Evolutionary conservation across 2,329 filamentous ascomycete species (phyloP).

Genomic region (Aspergillus fructus): DNA sequence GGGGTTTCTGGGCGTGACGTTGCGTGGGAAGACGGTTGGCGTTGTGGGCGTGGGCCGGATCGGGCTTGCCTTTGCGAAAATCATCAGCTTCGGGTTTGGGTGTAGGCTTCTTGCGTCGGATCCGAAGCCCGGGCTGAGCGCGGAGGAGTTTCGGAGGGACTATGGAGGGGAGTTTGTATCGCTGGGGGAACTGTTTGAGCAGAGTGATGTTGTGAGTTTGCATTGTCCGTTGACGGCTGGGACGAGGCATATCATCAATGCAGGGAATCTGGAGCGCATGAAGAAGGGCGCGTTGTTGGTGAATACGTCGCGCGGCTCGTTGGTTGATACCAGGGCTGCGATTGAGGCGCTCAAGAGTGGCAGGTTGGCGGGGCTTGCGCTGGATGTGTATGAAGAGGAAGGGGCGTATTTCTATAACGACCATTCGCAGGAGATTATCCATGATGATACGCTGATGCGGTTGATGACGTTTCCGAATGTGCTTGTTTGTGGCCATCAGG

Average conservation of each 20-base stretch:
- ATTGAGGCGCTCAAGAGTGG: slow-evolving; percentile 61
- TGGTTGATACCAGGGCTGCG: slow-evolving; percentile 61
- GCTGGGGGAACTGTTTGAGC: slow-evolving; percentile 55
- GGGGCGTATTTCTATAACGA: slow-evolving; percentile 62
- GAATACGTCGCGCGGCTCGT: slow-evolving; percentile 64
- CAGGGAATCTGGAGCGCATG: slow-evolving; percentile 53
- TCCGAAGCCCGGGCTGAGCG: slow-evolving; percentile 44
- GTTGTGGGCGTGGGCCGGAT: slow-evolving; percentile 66
- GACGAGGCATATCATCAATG: slow-evolving; percentile 63
- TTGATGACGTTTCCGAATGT: slow-evolving; percentile 69
- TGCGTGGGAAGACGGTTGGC: slow-evolving; percentile 66
- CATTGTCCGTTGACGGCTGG: slow-evolving; percentile 64
- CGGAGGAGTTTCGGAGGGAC: slow-evolving; percentile 48
- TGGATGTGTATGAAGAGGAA: slow-evolving; percentile 70
- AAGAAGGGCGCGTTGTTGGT: slow-evolving; percentile 62
- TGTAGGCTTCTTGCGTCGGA: slow-evolving; percentile 64
- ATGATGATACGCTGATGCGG: slow-evolving; percentile 66
- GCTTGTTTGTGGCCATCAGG: slow-evolving; percentile 66
- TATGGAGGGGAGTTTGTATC: slow-evolving; percentile 50
- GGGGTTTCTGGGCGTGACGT: slow-evolving; percentile 57
- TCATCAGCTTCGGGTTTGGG: slow-evolving; percentile 62
- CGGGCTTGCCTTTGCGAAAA: slow-evolving; percentile 60
- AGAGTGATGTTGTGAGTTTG: slow-evolving; percentile 62
- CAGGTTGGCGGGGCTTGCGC: slow-evolving; percentile 61
- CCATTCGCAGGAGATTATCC: slow-evolving; percentile 63